These are phyloP conservation scores for Xylariales sp. DNA, from an alignment of 2,329 filamentous ascomycete species.

Conservation along the genomic window DNA sequence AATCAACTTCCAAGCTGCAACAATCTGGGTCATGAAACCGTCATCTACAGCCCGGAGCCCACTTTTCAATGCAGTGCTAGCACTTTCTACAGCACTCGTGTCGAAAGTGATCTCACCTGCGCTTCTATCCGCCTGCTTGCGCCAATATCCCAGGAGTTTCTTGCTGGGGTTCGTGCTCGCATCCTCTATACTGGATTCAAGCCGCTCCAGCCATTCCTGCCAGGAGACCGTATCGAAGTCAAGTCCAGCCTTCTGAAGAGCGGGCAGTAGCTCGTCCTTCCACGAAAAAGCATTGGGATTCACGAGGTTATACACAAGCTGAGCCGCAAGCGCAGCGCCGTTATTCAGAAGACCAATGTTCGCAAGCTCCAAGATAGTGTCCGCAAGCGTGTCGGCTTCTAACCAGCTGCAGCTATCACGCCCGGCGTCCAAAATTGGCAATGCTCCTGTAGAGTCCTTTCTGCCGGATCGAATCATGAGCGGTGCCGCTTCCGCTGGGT, in stretches of 20 bases:
- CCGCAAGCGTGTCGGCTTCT: not conserved
- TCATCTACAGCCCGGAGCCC: too few relatives aligned
- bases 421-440: not conserved
- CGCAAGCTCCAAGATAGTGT: not conserved
- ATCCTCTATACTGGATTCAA: not conserved
- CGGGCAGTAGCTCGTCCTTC: not conserved
- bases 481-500: not conserved
- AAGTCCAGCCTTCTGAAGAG: not conserved
- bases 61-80: too few relatives aligned
- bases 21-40: too few relatives aligned
- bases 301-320: not conserved
- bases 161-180: not conserved
- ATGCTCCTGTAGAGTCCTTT: not conserved
- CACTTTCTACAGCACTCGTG: too few relatives aligned
- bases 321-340: not conserved
- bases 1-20: too few relatives aligned
- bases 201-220: not conserved
- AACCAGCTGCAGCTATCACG: not conserved
- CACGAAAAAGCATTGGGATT: not conserved
- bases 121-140: too few relatives aligned
- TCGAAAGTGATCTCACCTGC: too few relatives aligned
- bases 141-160: not conserved
- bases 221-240: not conserved
- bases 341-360: not conserved
- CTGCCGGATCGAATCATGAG: not conserved